Conservation (phyloP, 371 early-diverging fungal species). For the Zopfochytrium polystomum region DNA sequence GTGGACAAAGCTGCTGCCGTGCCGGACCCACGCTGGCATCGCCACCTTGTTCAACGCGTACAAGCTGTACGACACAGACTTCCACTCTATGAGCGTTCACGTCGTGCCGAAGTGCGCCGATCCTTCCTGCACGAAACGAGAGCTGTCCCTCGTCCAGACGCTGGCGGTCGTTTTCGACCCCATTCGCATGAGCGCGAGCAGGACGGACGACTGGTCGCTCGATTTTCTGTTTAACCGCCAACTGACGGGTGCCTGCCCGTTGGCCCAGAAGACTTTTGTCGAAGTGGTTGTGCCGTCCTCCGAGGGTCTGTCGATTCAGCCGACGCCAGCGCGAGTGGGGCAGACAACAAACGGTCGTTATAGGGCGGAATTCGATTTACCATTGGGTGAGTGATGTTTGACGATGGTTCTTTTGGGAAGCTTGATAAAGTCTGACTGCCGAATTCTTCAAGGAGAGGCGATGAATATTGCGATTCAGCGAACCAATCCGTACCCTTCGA, state of each 20-base stretch:
- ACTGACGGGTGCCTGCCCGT: constrained; percentile 58
- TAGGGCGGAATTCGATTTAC: too few species aligned
- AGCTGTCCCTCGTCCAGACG: constrained; percentile 68
- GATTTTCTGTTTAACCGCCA: constrained; percentile 62
- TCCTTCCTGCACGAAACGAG: constrained; percentile 64
- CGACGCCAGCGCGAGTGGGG: too few species aligned
- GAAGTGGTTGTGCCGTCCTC: constrained; percentile 2
- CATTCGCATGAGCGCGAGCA: constrained; percentile 55
- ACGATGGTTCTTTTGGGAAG: too few species aligned
- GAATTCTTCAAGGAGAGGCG: too few species aligned
- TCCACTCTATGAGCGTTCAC: constrained; percentile 80
- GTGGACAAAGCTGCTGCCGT: constrained; percentile 92
- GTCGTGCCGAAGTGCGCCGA: constrained; percentile 43
- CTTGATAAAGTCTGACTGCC: too few species aligned
- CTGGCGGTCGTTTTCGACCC: constrained; percentile 74
- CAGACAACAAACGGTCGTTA: too few species aligned
- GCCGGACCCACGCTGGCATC: constrained; percentile 78
- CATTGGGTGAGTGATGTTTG: too few species aligned
- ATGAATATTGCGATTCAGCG: too few species aligned
- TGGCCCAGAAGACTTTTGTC: constrained; percentile 47
- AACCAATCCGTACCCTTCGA: too few species aligned
- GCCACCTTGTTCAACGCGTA: constrained; percentile 83
- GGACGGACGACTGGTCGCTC: constrained; percentile 74
- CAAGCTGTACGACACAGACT: constrained; percentile 82
- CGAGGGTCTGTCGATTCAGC: too few species aligned